Evolutionary conservation across 2,329 filamentous ascomycete species (phyloP).

Genomic region (Fusarium keratoplasticum): DNA sequence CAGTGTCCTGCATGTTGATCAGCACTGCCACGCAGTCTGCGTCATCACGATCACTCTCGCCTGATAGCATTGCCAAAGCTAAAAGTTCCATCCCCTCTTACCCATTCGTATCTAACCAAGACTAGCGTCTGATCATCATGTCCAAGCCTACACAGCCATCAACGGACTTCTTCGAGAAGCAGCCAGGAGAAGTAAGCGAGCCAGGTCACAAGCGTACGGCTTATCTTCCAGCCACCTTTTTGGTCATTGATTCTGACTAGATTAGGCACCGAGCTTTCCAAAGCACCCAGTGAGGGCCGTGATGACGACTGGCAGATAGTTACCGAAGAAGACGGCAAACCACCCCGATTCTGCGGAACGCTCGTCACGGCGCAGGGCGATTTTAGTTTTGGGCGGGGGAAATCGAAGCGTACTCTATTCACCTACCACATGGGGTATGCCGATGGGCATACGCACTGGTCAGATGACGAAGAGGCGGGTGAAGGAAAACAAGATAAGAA

Average conservation of each 20-base stretch:
- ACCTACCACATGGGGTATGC: not conserved
- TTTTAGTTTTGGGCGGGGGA: not conserved
- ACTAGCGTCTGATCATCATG: not conserved
- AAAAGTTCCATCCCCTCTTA: not conserved
- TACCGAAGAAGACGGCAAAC: not conserved
- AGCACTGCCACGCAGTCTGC: not conserved
- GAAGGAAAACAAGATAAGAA: not conserved
- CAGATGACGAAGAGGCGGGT: not conserved
- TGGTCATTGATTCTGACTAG: not conserved
- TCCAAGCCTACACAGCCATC: not conserved
- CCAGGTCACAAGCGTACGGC: not conserved
- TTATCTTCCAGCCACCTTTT: not conserved
- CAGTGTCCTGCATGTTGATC: not conserved
- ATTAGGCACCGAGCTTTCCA: not conserved
- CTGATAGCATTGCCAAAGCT: not conserved
- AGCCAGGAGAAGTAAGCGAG: not conserved
- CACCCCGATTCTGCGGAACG: not conserved
- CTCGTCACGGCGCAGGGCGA: not conserved
- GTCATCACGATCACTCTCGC: not conserved
- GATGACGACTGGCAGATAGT: conserved; percentile 27
- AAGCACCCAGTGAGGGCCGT: not conserved
- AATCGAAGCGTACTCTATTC: not conserved
- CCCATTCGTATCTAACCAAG: not conserved
- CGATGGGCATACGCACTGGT: not conserved
- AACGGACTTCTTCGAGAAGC: not conserved